Base-by-base conservation (phyloP, 108 stramenopile species). In the Stephanodiscus minutulus region DNA sequence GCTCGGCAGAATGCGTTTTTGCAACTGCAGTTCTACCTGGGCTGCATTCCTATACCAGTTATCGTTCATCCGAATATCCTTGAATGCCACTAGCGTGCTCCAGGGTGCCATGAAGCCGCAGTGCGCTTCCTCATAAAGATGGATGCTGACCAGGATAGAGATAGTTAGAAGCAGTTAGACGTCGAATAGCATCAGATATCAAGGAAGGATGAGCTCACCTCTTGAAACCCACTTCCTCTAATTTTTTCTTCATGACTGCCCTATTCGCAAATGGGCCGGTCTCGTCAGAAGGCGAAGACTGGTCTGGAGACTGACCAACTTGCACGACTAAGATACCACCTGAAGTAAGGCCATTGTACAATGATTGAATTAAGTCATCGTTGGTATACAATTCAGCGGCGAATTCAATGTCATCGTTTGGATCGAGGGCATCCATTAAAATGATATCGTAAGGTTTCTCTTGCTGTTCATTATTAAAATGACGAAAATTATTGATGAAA, bases 291-390 rank as follows among this genome's bases (percentile, higher is more conserved):
- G 90, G 82, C 57, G 22, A 15, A 1, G 35, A 2, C 7, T 66
- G 52, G 0, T 9, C 15, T 37, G 87, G 71, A 18, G 85, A 66
- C 35, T 86, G 73, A 36, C 91, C 91, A 17, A 89, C 73, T 65
- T 91, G 90, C 0, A 85, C 82, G 9, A 88, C 72, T 22, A 91
- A 72, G 2, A 88, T 84, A 20, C 91, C 91, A 54, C 77, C 53
- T 1, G 76, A 76, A 41, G 76, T 57, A n/a, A 82, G 67, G 5
- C 73, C 82, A 39, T 83, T 72, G 63, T 73, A 79, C 52, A 90
- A 63, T n/a, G 87, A 77, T 21, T 77, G 61, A 13, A 83, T 64
- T 65, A 82, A 86, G n/a, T 57, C 50, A 17, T 78, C 54, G 36
- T 78, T 70, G 5, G 56, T 72, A 61, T 83, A 85, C n/a, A 84